Evolutionary conservation across 208 protist genomes (phyloP).

Genomic region (Leishmania braziliensis): DNA sequence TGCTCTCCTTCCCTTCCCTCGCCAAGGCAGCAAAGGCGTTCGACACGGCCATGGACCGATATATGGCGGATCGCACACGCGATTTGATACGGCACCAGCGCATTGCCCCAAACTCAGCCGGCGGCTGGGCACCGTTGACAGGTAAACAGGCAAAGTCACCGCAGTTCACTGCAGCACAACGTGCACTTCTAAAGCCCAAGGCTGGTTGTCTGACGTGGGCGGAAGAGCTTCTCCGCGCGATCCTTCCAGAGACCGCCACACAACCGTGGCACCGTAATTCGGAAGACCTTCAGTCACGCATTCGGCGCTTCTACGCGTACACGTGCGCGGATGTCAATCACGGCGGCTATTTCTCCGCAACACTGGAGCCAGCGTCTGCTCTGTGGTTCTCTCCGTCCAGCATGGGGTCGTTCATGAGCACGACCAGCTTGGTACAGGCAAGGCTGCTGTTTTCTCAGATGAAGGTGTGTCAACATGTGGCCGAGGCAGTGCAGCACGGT

Average conservation of each 20-base stretch:
- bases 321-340: conserved; percentile 12
- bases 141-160: not conserved
- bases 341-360: conserved; percentile 22
- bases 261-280: not conserved
- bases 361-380: conserved; percentile 1
- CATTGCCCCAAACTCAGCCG: not conserved
- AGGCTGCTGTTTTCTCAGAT: conserved; percentile 20
- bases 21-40: conserved; percentile 9
- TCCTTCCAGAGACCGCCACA: conserved; percentile 8
- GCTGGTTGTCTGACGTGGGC: conserved; percentile 13
- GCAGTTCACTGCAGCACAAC: not conserved
- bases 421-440: conserved; percentile 1
- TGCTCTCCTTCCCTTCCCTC: conserved; percentile 10
- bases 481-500: conserved; percentile 11
- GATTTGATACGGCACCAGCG: not conserved
- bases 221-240: conserved; percentile 5
- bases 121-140: not conserved
- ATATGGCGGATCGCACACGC: not conserved
- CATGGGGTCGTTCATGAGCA: not conserved
- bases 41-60: not conserved
- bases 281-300: conserved; percentile 16
- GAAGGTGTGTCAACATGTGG: conserved; percentile 29
- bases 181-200: not conserved
- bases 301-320: conserved; percentile 27
- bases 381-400: not conserved